Conservation (phyloP, 1,284 basidiomycete species). For the Austropuccinia psidii region DNA sequence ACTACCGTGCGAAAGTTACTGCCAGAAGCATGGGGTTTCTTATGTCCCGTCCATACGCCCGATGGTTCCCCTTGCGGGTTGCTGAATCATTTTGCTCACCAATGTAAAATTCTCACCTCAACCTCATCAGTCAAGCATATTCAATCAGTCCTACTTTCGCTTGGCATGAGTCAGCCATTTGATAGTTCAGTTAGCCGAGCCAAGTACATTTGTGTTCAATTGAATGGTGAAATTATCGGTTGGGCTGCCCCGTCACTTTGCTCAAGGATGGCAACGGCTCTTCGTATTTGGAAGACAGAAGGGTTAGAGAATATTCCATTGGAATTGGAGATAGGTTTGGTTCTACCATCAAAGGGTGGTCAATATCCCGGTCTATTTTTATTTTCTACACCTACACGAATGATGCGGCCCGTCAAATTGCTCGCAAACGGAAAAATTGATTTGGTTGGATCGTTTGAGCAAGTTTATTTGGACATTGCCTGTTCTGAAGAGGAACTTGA, state of each 20-base stretch:
- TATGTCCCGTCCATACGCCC: conserved; percentile 97
- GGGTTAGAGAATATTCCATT: conserved; percentile 71
- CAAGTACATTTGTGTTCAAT: conserved; percentile 76
- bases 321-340: conserved; percentile 90
- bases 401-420: conserved; percentile 98
- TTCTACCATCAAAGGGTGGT: conserved; percentile 80
- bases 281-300: conserved; percentile 95
- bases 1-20: conserved; percentile 94
- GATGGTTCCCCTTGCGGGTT: conserved; percentile 97
- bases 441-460: conserved; percentile 92
- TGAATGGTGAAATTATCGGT: conserved; percentile 92
- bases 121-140: conserved; percentile 61
- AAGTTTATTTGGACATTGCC: conserved; percentile 99
- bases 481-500: conserved; percentile 85
- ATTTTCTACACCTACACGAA: conserved; percentile 76
- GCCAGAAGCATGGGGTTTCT: conserved; percentile 98
- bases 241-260: conserved; percentile 76
- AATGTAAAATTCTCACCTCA: conserved; percentile 81
- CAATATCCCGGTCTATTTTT: conserved; percentile 96
- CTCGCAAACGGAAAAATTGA: conserved; percentile 77
- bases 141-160: conserved; percentile 68
- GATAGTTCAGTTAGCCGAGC: conserved; percentile 67
- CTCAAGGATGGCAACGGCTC: conserved; percentile 67
- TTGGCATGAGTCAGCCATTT: conserved; percentile 93
- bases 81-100: conserved; percentile 90